phyloP scores from a whole-genome alignment of 2,329 filamentous ascomycete species.

The Epichloe sylvatica region DNA sequence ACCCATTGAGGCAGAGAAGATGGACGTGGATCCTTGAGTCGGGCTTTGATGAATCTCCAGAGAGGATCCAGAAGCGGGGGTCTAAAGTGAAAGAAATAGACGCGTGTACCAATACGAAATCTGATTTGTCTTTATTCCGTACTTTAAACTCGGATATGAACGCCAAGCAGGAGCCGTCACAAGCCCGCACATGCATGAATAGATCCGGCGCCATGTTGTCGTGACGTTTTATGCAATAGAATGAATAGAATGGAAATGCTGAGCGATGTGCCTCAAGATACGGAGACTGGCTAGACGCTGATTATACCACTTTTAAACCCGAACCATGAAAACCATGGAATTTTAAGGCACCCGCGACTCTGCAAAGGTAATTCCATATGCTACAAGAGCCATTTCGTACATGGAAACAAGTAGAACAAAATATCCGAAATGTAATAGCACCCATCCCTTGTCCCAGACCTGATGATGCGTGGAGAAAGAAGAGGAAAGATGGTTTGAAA shows the following conservation, averaged over 20 bases:
- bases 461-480: background rate
- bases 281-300: no score
- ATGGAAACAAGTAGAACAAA: constrained; percentile 1
- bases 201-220: no score
- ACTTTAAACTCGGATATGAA: background rate
- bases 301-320: no score
- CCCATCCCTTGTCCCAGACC: background rate
- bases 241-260: no score
- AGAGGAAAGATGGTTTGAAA: background rate
- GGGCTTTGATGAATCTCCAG: background rate
- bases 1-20: constrained; percentile 52
- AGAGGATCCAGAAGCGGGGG: background rate
- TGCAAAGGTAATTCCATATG: background rate
- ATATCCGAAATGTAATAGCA: background rate
- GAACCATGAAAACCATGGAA: no score
- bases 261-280: no score
- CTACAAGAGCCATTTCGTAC: background rate
- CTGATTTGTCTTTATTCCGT: background rate
- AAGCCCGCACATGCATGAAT: no score
- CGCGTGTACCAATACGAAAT: constrained; percentile 4
- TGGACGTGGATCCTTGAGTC: constrained; percentile 49
- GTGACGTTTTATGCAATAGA: no score
- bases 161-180: background rate
- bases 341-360: background rate
- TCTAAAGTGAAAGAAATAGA: background rate